Percentiles rank a stretch among this genome's conserved stretches.
These are phyloP conservation scores for Xylaria palmicola DNA, from an alignment of 495 filamentous ascomycete genomes.

Conservation along the genomic window DNA sequence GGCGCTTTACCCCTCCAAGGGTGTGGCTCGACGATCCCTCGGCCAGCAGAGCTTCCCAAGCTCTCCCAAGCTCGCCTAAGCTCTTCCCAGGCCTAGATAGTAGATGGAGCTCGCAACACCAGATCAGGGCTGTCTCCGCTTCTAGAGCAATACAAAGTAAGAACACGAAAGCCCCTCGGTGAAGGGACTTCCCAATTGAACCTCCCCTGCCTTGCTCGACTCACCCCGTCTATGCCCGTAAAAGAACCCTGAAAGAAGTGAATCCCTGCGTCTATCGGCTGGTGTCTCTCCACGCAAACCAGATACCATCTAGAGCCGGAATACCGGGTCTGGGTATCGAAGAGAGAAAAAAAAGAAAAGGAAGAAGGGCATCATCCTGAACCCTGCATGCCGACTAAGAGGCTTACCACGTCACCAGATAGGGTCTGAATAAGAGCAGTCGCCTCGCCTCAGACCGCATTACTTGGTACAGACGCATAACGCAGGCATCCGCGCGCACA, in stretches of 20 bases:
- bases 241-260: background rate
- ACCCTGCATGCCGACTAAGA: background rate
- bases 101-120: no score
- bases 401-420: background rate
- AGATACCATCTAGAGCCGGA: background rate
- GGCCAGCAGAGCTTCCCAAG: background rate
- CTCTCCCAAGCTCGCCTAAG: no score
- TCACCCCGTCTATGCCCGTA: background rate
- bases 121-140: background rate
- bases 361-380: no score
- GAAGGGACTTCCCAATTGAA: background rate
- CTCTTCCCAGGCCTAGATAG: no score
- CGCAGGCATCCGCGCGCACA: no score
- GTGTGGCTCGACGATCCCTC: conserved; percentile 7
- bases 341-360: background rate
- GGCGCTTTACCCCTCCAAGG: conserved; percentile 10
- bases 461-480: background rate
- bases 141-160: background rate
- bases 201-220: background rate
- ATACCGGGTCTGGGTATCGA: background rate
- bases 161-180: background rate
- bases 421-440: conserved; percentile 4
- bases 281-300: no score
- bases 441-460: background rate
- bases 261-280: no score